These are phyloP conservation scores for Huntiella savannae DNA, from an alignment of 2,329 filamentous ascomycete genomes.

Conservation along the genomic window DNA sequence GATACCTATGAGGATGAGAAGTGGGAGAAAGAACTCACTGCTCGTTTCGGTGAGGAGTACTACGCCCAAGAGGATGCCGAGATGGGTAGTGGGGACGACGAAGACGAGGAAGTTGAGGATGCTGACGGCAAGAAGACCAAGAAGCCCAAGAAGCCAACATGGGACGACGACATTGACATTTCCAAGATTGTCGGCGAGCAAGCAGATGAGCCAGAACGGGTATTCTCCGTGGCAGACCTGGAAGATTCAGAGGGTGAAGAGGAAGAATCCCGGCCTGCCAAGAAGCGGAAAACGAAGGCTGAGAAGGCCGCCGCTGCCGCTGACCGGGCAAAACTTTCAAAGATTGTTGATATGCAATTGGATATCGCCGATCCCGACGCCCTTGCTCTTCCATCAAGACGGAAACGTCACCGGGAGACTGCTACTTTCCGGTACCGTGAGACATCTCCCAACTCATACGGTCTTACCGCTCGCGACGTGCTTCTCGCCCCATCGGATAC, in stretches of 20 bases:
- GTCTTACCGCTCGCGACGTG: slow-evolving; percentile 77
- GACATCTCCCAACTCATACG: slow-evolving; percentile 76
- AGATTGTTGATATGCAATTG: slow-evolving; percentile 65
- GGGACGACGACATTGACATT: slow-evolving; percentile 97
- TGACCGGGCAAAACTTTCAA: slow-evolving; percentile 68
- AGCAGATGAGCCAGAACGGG: slow-evolving; percentile 39
- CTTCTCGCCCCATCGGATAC: slow-evolving; percentile 70
- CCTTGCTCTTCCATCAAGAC: slow-evolving; percentile 18
- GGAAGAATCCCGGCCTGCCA: slow-evolving; percentile 22
- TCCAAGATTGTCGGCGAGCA: slow-evolving; percentile 80
- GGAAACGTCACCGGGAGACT: slow-evolving; percentile 10
- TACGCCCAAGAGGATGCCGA: slow-evolving; percentile 57
- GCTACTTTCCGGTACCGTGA: slow-evolving; percentile 76
- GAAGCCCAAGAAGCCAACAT: slow-evolving; percentile 62
- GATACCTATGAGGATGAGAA: slow-evolving; percentile 73
- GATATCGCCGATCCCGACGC: slow-evolving; percentile 49
- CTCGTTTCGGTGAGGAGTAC: slow-evolving; percentile 76
- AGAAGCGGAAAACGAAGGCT: slow-evolving; percentile 39
- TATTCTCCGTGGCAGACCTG: slow-evolving; percentile 36
- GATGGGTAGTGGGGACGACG: slow-evolving; percentile 45
- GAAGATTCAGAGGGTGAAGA: slow-evolving; percentile 25
- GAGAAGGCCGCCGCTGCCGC: slow-evolving; percentile 56
- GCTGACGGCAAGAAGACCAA: slow-evolving; percentile 26
- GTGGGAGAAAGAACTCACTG: slow-evolving; percentile 83
- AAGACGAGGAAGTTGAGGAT: slow-evolving; percentile 44